A percentile compares a stretch with the other conserved stretches of the same genome.
Evolutionary conservation across 1,139 yeast species (phyloP).

Genomic region (Lodderomyces pseudojiufengensis): DNA sequence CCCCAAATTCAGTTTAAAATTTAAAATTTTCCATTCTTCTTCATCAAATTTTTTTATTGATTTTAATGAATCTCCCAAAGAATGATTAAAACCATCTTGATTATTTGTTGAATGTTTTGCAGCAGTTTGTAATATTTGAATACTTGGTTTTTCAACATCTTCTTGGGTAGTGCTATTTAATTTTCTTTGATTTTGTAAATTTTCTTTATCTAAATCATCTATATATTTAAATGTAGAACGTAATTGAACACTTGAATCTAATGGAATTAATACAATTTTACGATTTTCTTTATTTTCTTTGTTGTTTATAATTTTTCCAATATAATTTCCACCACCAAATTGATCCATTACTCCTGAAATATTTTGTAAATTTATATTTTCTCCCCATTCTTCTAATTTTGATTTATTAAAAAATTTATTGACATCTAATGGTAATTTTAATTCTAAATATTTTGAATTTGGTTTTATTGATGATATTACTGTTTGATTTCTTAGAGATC

Average conservation of each 20-base stretch:
- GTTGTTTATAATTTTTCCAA: constrained; percentile 26
- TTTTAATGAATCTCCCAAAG: constrained; percentile 75
- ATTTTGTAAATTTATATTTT: constrained; percentile 54
- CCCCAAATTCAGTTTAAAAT: constrained; percentile 43
- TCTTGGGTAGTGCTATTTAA: constrained; percentile 17
- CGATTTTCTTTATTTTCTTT: constrained; percentile 18
- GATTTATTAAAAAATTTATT: constrained; percentile 59
- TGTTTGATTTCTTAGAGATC: constrained; percentile 43
- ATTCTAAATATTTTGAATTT: constrained; percentile 53
- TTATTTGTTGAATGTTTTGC: constrained; percentile 53
- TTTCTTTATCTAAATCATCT: constrained; percentile 44
- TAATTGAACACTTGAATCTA: constrained; percentile 69
- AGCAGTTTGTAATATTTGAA: constrained; percentile 43
- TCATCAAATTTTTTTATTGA: constrained; percentile 75
- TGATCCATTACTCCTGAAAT: constrained; percentile 63
- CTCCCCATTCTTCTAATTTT: constrained; percentile 63
- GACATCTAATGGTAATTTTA: constrained; percentile 69
- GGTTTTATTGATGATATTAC: constrained; percentile 59
- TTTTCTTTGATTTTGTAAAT: constrained; percentile 22
- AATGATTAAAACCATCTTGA: constrained; percentile 68
- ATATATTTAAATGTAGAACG: constrained; percentile 80
- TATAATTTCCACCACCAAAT: constrained; percentile 30
- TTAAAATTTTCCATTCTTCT: constrained; percentile 51
- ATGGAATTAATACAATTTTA: constrained; percentile 61
- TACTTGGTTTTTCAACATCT: constrained; percentile 35